These are phyloP conservation scores for Psilocybe subaeruginosa DNA, from an alignment of 768 basidiomycete genomes.

Conservation along the genomic window DNA sequence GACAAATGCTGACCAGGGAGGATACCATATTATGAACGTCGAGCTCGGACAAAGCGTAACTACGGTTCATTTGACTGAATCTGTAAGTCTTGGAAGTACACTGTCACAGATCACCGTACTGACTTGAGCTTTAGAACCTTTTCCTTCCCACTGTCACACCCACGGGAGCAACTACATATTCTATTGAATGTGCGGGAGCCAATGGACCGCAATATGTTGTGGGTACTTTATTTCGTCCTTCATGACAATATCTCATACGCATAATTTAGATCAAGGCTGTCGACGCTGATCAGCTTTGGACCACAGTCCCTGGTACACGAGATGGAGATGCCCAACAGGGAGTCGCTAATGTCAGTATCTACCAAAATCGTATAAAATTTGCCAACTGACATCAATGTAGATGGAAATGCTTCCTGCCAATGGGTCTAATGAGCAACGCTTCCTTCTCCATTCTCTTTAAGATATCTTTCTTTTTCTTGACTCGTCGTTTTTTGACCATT, in stretches of 20 bases:
- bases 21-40: conserved; percentile 9
- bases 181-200: conserved; percentile 10
- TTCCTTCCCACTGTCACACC: not conserved
- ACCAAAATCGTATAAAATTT: too few relatives aligned
- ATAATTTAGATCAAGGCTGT: conserved; percentile 11
- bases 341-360: conserved; percentile 5
- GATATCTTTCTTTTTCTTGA: too few relatives aligned
- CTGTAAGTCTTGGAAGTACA: not conserved
- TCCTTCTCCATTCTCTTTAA: conserved; percentile 9
- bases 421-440: conserved; percentile 14
- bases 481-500: too few relatives aligned
- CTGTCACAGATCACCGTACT: not conserved
- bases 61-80: conserved; percentile 7
- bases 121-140: not conserved
- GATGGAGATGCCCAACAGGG: conserved; percentile 8
- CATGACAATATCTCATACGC: not conserved
- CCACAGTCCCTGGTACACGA: conserved; percentile 9
- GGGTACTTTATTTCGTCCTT: not conserved
- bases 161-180: conserved; percentile 3
- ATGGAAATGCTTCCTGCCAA: conserved; percentile 13
- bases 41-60: conserved; percentile 4
- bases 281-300: conserved; percentile 12
- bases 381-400: not conserved
- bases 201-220: conserved; percentile 4
- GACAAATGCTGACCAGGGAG: conserved; percentile 12